Evolutionary conservation across 192 early-diverging fungal genomes (phyloP).

Genomic region (Rhizoclosmatium globosum): DNA sequence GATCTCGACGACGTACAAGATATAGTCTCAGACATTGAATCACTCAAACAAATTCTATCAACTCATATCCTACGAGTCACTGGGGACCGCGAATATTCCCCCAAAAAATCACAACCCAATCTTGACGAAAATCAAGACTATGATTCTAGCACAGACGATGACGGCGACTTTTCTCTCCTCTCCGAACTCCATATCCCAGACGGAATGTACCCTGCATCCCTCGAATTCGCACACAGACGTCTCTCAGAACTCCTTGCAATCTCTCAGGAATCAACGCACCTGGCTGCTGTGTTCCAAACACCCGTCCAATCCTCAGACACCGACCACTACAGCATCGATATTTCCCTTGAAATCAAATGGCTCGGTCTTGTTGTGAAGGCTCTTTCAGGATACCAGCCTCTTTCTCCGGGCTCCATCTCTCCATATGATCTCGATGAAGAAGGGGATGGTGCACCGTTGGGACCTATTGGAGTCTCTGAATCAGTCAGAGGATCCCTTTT

Average conservation of each 20-base stretch:
- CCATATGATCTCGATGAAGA: slow-evolving; percentile 44
- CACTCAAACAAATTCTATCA: slow-evolving; percentile 8
- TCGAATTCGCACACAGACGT: slow-evolving; percentile 17
- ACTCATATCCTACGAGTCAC: slow-evolving; percentile 6
- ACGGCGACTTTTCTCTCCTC: slow-evolving; percentile 14
- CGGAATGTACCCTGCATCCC: slow-evolving; percentile 8
- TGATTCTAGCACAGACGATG: slow-evolving; percentile 23
- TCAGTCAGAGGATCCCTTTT: slow-evolving; percentile 17
- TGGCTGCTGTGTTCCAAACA: slow-evolving; percentile 15
- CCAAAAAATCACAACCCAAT: not conserved
- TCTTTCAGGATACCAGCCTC: not conserved
- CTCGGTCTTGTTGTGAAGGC: slow-evolving; percentile 28
- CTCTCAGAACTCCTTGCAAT: slow-evolving; percentile 1
- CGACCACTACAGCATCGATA: slow-evolving; percentile 23
- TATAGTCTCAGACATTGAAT: slow-evolving; percentile 22
- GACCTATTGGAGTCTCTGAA: slow-evolving; percentile 33
- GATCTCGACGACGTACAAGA: slow-evolving; percentile 26
- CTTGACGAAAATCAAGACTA: not conserved
- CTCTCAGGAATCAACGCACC: not conserved
- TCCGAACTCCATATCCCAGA: slow-evolving; percentile 11
- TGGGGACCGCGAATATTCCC: slow-evolving; percentile 3
- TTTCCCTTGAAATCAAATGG: slow-evolving; percentile 32
- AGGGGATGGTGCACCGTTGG: slow-evolving; percentile 40
- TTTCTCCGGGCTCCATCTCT: not conserved
- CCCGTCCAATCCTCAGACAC: not conserved